A percentile compares a stretch with the other conserved stretches of the same genome.
Conservation (phyloP, 345 rosid species). For the Camelina sativa region DNA sequence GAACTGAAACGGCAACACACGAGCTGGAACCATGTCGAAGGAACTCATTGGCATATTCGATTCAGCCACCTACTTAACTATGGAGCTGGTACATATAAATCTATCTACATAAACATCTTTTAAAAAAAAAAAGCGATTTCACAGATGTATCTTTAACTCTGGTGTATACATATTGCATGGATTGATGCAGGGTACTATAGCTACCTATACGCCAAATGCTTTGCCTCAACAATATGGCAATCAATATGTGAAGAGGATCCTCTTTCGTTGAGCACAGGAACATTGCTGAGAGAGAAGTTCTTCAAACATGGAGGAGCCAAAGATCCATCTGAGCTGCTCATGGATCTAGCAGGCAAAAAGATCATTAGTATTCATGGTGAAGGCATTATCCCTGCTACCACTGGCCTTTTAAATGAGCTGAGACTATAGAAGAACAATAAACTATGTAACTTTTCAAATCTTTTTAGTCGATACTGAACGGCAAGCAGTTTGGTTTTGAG, state of each 20-base stretch:
- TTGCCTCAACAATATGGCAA: constrained; percentile 88
- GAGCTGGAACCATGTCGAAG: constrained; percentile 89
- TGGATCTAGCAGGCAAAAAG: constrained; percentile 69
- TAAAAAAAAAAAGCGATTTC: background rate
- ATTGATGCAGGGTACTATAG: constrained; percentile 69
- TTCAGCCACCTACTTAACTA: constrained; percentile 86
- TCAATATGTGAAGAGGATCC: constrained; percentile 87
- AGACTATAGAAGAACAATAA: background rate
- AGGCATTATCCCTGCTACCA: constrained; percentile 71
- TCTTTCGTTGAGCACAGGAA: constrained; percentile 70
- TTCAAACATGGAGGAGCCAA: constrained; percentile 91
- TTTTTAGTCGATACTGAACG: background rate
- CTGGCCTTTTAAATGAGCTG: constrained; percentile 64
- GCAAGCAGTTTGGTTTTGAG: background rate
- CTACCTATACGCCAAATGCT: constrained; percentile 85
- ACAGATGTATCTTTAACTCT: constrained; percentile 5
- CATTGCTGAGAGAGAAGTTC: constrained; percentile 65
- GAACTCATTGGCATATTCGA: constrained; percentile 83
- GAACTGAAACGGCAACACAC: constrained; percentile 70
- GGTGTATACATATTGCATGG: background rate
- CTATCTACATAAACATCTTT: background rate
- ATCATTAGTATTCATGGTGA: constrained; percentile 53
- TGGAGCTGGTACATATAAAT: constrained; percentile 67
- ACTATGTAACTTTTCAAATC: background rate
- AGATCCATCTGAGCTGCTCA: constrained; percentile 72